Conservation (phyloP, 192 early-diverging fungal species). For the Backusella circina region DNA sequence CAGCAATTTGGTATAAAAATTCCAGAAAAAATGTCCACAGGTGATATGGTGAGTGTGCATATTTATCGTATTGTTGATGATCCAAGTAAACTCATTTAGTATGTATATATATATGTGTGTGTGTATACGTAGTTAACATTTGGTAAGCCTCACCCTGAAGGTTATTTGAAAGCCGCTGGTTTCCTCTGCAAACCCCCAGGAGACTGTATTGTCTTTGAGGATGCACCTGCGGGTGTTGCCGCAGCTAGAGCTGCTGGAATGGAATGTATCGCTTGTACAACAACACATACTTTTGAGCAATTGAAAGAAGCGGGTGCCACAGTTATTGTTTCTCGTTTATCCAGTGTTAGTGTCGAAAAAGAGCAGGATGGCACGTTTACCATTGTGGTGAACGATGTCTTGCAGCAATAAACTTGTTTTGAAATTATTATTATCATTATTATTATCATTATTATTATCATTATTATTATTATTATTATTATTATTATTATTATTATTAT, state of each 20-base stretch:
- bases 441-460: too few species aligned
- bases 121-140: too few species aligned
- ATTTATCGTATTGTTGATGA: too few species aligned
- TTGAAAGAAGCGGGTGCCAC: slow-evolving; percentile 40
- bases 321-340: slow-evolving; percentile 35
- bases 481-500: too few species aligned
- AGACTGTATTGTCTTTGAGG: slow-evolving; percentile 54
- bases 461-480: too few species aligned
- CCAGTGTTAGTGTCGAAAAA: slow-evolving; percentile 32
- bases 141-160: slow-evolving; percentile 27
- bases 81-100: too few species aligned
- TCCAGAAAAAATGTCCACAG: slow-evolving; percentile 27
- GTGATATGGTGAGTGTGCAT: slow-evolving; percentile 9
- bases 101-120: too few species aligned
- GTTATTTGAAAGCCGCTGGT: slow-evolving; percentile 37
- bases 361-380: slow-evolving; percentile 37
- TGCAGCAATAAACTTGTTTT: neutral
- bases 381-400: slow-evolving; percentile 17
- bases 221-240: slow-evolving; percentile 45
- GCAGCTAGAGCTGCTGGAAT: slow-evolving; percentile 41
- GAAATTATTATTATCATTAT: neutral
- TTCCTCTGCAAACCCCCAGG: slow-evolving; percentile 23
- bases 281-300: slow-evolving; percentile 40
- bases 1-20: slow-evolving; percentile 35
- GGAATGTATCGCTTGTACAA: slow-evolving; percentile 33